Evolutionary conservation across 306 rosid genomes (phyloP), one percentile per base, ranked within the genome.

Genomic region (Lathyrus oleraceus): DNA sequence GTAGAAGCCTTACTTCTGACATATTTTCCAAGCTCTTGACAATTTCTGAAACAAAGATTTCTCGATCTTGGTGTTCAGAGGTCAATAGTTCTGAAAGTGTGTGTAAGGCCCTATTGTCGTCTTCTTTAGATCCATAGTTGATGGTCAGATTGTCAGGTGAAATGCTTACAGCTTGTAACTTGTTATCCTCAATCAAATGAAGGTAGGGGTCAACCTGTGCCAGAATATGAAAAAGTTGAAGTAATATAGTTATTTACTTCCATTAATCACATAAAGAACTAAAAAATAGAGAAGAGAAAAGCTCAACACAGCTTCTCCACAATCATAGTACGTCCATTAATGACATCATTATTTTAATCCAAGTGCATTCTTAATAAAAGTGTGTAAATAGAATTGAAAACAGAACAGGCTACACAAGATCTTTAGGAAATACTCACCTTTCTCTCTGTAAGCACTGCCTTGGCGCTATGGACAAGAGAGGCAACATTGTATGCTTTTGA

Each of bases 151-250:
- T 61, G 20, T 71, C 76, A 48, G 82, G 76, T 70, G 75, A 83
- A 62, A 51, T 25, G 61, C 49, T 62, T 71, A 81, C 80, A 76
- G 85, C 87, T 71, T 84, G 83, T 76, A 91, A 85, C 81, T 91
- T 89, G 76, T 65, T 59, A 74, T 87, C 96, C 48, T 82, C 94
- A 59, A 87, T 83, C 74, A 91, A 72, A 15, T 11, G 72, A 63
- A 91, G 89, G 83, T 84, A 91, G 17, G 97, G 96, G 73, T 91
- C 97, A 74, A 83, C 84, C 96, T 89, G 86, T 74, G 53, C 36
- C 70, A 61, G 14, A 61, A 51, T 10, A 79, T 27, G 60, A 68
- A 54, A 60, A 61, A 43, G 68, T 35, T n/a, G n/a, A n/a, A n/a
- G n/a, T 16, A 40, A 15, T 36, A 47, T 27, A 65, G 23, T 67